Evolutionary conservation across 1,139 yeast species (phyloP), one percentile per base, ranked within the genome.

Genomic region (Yamadazyma atmosphaerica): DNA sequence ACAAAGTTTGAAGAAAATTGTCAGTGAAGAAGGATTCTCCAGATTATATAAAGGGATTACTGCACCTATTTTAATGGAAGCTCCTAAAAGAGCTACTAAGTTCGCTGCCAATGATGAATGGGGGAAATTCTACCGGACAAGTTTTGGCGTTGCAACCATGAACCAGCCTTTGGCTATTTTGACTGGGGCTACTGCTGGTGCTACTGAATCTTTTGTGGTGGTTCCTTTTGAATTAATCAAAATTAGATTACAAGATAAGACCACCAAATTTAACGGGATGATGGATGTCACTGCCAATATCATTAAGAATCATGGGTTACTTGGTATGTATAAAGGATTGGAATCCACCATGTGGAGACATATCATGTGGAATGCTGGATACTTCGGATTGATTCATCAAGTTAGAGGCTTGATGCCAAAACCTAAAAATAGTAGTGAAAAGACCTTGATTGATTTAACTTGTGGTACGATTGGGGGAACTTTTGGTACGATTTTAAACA

Each of bases 271-370:
- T 68, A 83, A 77, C 44, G 95, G 96, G 33, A 90, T 92, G 70
- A 74, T 79, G 21, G 97, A 89, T 51, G 96, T 89, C 22, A 79
- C 90, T 35, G 73, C 74, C 56, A 77, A 81, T 58, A 86, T 89
- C 44, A 65, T 90, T 45, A 76, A 74, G 52, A 67, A 73, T 39
- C 87, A 89, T 60, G 98, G 99, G 55, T 61, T 79, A 2, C 65
- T 87, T 43, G 94, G 96, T 2, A 68, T 92, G 60, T 92, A 92
- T 68, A 89, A 88, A 60, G 99, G 99, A 44, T 72, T 92, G 52
- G 99, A 92, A 69, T 90, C 97, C 17, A 92, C 98, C 14, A 68
- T 94, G 61, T 90, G 97, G 96, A 86, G 99, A 77, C 98, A 92
- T 62, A 78, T 87, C 46, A 72, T 81, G 49, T 92, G 99, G 99